A percentile compares a stretch with the other conserved stretches of the same genome.
Conservation (phyloP, 306 rosid genomes). For the Erythrophleum fordii region DNA sequence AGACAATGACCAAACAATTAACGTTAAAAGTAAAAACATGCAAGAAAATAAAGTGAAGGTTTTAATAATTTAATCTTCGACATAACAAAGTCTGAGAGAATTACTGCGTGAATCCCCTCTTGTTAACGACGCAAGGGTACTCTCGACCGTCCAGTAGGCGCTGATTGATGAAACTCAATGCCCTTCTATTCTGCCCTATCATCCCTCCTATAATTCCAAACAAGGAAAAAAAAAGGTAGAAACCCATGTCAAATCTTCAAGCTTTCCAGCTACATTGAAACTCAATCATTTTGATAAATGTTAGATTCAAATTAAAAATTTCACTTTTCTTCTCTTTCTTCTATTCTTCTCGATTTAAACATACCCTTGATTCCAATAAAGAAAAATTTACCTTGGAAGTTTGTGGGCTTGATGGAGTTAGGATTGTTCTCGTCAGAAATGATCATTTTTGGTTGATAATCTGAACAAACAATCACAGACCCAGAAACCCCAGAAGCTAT, state of each 20-base stretch:
- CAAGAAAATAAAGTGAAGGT: background rate
- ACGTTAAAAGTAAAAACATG: background rate
- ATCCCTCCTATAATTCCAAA: constrained; percentile 18
- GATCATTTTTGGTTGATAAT: constrained; percentile 49
- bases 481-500: background rate
- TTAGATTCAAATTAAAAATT: too few species aligned
- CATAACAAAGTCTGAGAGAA: background rate
- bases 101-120: constrained; percentile 63
- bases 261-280: background rate
- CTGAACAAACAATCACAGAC: constrained; percentile 30
- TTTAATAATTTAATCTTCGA: too few species aligned
- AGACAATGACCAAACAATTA: background rate
- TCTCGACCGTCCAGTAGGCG: constrained; percentile 50
- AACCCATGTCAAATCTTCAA: constrained; percentile 9
- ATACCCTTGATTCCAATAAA: background rate
- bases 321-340: too few species aligned
- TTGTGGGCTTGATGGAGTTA: constrained; percentile 54
- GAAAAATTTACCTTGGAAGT: constrained; percentile 46
- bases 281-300: background rate
- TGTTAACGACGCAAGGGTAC: constrained; percentile 70
- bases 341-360: too few species aligned
- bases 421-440: constrained; percentile 58
- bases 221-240: background rate
- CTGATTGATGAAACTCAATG: constrained; percentile 58
- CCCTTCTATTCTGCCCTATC: constrained; percentile 53